Evolutionary conservation across 768 basidiomycete species (phyloP), one percentile per base, ranked within the genome.

Genomic region (Boletus reticuloceps): DNA sequence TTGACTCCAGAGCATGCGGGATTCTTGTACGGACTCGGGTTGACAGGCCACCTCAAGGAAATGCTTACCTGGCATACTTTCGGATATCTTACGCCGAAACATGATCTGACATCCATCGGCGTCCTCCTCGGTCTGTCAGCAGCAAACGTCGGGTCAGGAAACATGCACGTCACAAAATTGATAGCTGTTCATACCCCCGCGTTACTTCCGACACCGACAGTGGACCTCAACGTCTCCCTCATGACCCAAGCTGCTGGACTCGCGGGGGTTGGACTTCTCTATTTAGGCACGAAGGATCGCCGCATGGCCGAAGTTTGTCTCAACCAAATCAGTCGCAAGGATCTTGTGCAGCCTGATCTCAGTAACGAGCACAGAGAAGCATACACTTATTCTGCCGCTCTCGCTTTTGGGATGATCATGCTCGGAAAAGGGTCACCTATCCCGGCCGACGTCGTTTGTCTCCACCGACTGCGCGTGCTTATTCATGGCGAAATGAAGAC

Each of bases 401-500:
- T 97, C 31, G 88, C 91, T 1, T 97, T 97, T 65, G 97, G 97
- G 6, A 90, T 97, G 85, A 88, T 96, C 71, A 96, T 98, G 89
- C 81, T 98, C 16, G 95, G 92, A 7, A 86, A 86, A 62, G 95
- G 97, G 2, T 79, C 83, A 0, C 77, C 79, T 9, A 85, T 88
- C 34, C 89, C 89, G 2, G 91, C 91, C 1, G 95, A 97, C 60
- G 71, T 85, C 54, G 76, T 78, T 12, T 75, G 91, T 46, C 72
- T 95, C 17, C 78, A 81, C 32, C 83, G 86, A 27, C 72, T 98
- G 44, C 84, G 82, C 38, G 69, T 83, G n/a, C 79, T 94, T 34
- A 80, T 96, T 45, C 88, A 90, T 51, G 91, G 94, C 11, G 84
- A 90, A 64, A 74, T 79, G 7, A 78, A 78, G 45, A 69, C 75